Base-by-base conservation (phyloP, 805 yeast genomes). In the Candida silvicultrix region DNA sequence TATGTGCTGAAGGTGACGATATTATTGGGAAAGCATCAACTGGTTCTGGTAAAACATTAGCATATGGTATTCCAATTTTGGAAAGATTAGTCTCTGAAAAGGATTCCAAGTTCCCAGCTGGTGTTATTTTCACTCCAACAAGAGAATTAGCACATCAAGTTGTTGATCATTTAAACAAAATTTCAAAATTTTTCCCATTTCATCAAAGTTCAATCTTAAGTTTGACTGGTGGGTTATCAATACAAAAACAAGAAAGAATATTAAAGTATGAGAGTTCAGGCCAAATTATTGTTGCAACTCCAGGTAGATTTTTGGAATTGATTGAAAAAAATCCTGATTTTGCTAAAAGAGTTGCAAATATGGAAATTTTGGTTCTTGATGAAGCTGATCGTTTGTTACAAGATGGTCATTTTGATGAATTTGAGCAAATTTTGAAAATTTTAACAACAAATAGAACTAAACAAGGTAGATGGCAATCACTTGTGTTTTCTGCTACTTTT, bases 61-160 rank as follows among this genome's bases (percentile, higher is more conserved):
- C 99, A 0, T 94, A 88, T 63, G 97, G 97, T 40, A 78, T 94
- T 23, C 97, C 99, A 10, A 83, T 95, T 25, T 64, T 94, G 49
- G 96, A 92, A 59, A 77, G 73, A 48, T 75, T 78, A 48, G 55
- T 80, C 18, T 46, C 64, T 6, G 46, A 50, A 14, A 45, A 56
- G 6, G 54, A 60, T 5, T 55, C 59, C 4, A 62, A 58, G 20
- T 58, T 73, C 20, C 90, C 96, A 4, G 68, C 80, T 5, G 98
- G 89, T 5, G 69, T 94, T 12, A 77, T 94, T 25, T 85, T 94
- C 59, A 85, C 96, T 0, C 99, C 99, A 29, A 94, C 99, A 0
- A 78, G 99, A 72, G 99, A 94, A 64, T 74, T 94, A 57, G 98
- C 96, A 0, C 92, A 85, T 53, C 99, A 94, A 67, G 97, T 94